Base-by-base conservation (phyloP, 192 early-diverging fungal genomes). In the Pilaira anomala region DNA sequence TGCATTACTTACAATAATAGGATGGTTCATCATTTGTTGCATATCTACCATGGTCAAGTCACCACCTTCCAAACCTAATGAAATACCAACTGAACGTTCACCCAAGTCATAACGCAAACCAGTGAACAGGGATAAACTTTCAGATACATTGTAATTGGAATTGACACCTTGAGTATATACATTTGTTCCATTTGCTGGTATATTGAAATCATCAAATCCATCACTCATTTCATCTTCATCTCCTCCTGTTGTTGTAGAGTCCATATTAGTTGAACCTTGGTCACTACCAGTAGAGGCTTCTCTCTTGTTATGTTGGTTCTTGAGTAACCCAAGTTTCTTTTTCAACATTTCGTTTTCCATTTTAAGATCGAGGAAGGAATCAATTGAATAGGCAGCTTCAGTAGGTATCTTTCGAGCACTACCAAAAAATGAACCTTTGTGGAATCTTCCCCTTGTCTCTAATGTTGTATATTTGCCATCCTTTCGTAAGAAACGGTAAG, bases 331-430 rank as follows among this genome's bases (percentile, higher is more conserved):
- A 2, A 69, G 29, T 28, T 61, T 62, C 7, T 63, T 62, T 45
- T 60, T 55, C 9, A 74, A 62, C 25, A 65, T 40, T 46, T 74
- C 72, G 50, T 74, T 74, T 39, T 74, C 72, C 67, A 70, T 50
- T 46, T 74, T 74, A n/a, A 74, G 45, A 39, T 74, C 72, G 9
- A 74, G 48, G 21, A 74, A 65, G 1, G 59, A 51, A 52, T 74
- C 68, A 26, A 74, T 59, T 9, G 64, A 42, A 25, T 45, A 30
- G 22, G 68, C 33, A 16, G 63, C 44, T 7, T 64, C 45, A 18
- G 54, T 44, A 18, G 72, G 72, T 29, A 64, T 39, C 16, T 41
- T 36, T 33, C 62, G 53, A 7, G 68, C 72, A 24, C 22, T 49
- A 36, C 68, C 69, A 60, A 74, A 74, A 30, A 74, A 74, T 7